Conservation (phyloP, 2,329 filamentous ascomycete genomes). For the Alternaria solani region DNA sequence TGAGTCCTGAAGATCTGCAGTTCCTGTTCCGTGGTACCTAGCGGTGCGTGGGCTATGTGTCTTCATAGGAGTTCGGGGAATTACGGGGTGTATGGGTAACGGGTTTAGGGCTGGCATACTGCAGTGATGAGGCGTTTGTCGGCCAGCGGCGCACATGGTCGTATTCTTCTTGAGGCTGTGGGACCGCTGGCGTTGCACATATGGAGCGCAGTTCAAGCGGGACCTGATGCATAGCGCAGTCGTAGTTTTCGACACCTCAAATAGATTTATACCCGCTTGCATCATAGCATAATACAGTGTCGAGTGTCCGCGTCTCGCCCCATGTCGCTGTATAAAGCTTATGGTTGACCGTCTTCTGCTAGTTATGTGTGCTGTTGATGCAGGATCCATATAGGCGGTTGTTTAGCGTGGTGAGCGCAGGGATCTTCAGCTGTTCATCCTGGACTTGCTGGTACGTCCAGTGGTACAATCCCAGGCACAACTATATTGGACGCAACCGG, state of each 20-base stretch:
- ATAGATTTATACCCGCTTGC: background rate
- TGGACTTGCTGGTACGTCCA: background rate
- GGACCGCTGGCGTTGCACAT: background rate
- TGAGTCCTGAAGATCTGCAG: slow-evolving; percentile 91
- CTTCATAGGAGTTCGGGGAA: background rate
- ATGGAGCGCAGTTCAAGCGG: background rate
- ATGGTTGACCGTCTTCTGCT: background rate
- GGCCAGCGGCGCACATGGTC: background rate
- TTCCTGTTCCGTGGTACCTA: slow-evolving; percentile 87
- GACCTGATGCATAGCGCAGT: background rate
- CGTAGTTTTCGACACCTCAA: background rate
- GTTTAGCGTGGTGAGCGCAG: slow-evolving; percentile 1
- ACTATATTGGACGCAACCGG: background rate
- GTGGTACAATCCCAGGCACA: background rate
- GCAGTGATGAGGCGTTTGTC: slow-evolving; percentile 9
- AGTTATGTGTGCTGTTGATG: background rate
- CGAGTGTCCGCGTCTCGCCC: background rate
- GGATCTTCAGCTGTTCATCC: background rate
- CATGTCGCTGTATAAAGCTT: background rate
- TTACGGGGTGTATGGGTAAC: background rate
- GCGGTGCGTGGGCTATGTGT: background rate
- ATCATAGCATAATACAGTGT: background rate
- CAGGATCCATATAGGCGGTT: background rate
- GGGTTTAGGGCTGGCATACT: background rate
- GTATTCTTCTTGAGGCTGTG: background rate